phyloP scores from a whole-genome alignment of 306 rosid genomes.

The Psophocarpus tetragonolobus region DNA sequence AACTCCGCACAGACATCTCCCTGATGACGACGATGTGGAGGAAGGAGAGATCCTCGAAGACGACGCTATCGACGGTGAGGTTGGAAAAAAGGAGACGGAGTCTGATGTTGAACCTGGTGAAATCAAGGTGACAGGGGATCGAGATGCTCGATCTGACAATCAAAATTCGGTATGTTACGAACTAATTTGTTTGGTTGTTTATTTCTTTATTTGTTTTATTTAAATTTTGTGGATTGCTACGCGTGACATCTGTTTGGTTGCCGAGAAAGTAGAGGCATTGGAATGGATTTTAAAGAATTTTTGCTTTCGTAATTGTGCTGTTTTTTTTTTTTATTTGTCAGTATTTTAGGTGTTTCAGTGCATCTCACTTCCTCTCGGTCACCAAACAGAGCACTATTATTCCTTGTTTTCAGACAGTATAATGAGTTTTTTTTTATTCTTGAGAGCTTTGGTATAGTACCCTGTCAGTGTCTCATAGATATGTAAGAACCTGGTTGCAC shows the following conservation, averaged over 20 bases:
- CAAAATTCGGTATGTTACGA: constrained; percentile 63
- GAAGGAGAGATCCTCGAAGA: constrained; percentile 97
- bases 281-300: constrained; percentile 1
- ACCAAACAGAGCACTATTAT: constrained; percentile 40
- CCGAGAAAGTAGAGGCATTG: constrained; percentile 42
- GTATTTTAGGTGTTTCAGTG: constrained; percentile 33
- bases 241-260: constrained; percentile 50
- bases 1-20: constrained; percentile 14
- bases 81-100: constrained; percentile 35
- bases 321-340: not conserved
- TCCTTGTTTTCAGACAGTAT: constrained; percentile 39
- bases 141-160: constrained; percentile 42
- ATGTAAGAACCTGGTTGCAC: constrained; percentile 91
- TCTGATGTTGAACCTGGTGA: constrained; percentile 60
- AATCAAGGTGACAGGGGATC: constrained; percentile 46
- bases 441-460: constrained; percentile 72
- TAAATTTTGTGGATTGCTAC: not conserved
- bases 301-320: not conserved
- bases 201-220: not conserved
- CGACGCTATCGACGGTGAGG: constrained; percentile 47
- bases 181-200: constrained; percentile 5
- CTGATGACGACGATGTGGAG: constrained; percentile 72
- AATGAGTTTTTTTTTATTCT: constrained; percentile 49
- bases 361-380: constrained; percentile 39
- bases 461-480: constrained; percentile 73